Base-by-base conservation (phyloP, 1,284 basidiomycete genomes). In the Ustilago shanxiensis region DNA sequence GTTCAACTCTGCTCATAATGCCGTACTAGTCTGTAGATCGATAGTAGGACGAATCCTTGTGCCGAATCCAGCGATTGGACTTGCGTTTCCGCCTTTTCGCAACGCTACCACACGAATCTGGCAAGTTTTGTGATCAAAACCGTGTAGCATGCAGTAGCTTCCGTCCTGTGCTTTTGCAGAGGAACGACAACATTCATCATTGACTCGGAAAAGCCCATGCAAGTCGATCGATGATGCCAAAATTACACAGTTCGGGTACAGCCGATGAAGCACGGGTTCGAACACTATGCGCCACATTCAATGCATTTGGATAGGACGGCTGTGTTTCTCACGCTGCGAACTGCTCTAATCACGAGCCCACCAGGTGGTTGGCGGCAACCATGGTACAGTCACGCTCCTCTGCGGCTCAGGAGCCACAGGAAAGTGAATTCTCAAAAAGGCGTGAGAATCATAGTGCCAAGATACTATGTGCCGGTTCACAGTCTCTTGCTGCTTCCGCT, bases 191-290 rank as follows among this genome's bases (percentile, higher is more conserved):
- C 31, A 33, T 33, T 11, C 5, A 33, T 6, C 31, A 33, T 33
- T 33, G 31, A 26, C 47, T 49, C 47, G 47, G 24, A 22, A 29
- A 18, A 28, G 26, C 39, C 54, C 26, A 56, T 28, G 39, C 54
- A 56, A 11, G 26, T 44, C 54, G 26, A 44, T 45, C 54, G 39
- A 16, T 29, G 20, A 39, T 20, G 14, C 55, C 41, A 18, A 45
- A 11, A 28, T 11, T 2, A 1, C 3, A 49, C 6, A 20, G 6
- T 49, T n/a, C n/a, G 20, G 26, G 24, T 13, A 11, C 11, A 49
- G 24, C 47, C 13, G 9, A 3, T 11, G 28, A 14, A 24, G 4
- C 47, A 49, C 14, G 26, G 9, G 28, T 16, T 26, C 24, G 47
- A 20, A 9, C 22, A 2, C 22, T 28, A 7, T 14, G 24, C 47